Evolutionary conservation across 768 basidiomycete species (phyloP), one percentile per base, ranked within the genome.

Genomic region (Tulasnella sp.): DNA sequence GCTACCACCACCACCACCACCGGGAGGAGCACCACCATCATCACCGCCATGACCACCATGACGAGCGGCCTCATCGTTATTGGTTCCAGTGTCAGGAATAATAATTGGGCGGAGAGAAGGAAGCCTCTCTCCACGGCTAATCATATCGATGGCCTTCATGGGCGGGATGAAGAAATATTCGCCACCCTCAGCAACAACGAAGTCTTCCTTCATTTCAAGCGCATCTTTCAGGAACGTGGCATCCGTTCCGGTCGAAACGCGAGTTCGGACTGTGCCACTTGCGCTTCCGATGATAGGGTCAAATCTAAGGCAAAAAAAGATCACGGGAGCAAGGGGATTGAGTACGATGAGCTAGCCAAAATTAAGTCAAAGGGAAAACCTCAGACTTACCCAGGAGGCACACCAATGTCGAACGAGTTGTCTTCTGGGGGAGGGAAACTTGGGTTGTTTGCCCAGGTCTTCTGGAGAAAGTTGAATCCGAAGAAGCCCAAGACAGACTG

Each of bases 91-190:
- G n/a, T n/a, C n/a, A n/a, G n/a, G n/a, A n/a, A n/a, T n/a, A n/a
- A n/a, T n/a, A n/a, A n/a, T n/a, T n/a, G n/a, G n/a, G n/a, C n/a
- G n/a, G 29, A 64, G 29, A 34, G 2, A 1, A 15, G 58, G 58
- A 12, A 74, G 14, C 14, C 14, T 36, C 73, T 74, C 73, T 15
- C 73, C 73, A 14, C 31, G 6, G 38, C 52, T 58, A n/a, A 74
- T 31, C 64, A 12, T 58, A 37, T 58, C 73, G 4, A 77, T 38
- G 37, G 76, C 52, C n/a, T 39, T 77, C 25, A 77, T 52, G 49
- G 40, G n/a, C 2, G 76, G 76, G 34, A 77, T 70, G 38, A 77
- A 58, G 70, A 77, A 77, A 36, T 72, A 77, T 25, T 77, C 76
- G 8, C 76, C 76, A 38, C 76, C 76, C 9, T 64, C 38, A 22